phyloP scores from a whole-genome alignment of 176 grass and related monocot genomes.

The Stipa capillata region DNA sequence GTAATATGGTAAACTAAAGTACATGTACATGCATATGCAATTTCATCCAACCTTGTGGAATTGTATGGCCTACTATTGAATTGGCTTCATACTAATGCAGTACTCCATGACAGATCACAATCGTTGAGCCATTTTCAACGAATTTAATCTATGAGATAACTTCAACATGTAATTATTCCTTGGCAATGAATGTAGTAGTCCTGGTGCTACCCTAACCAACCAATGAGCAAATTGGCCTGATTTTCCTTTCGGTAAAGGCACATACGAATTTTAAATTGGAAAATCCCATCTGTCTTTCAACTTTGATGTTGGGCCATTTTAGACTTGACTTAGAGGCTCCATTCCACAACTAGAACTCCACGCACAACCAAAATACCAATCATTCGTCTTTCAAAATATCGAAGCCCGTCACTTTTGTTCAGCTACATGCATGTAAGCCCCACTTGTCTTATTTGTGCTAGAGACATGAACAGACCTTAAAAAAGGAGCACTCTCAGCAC shows the following conservation, averaged over 20 bases:
- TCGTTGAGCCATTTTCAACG: neutral
- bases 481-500: neutral
- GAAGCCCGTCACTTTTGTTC: neutral
- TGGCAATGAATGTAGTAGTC: neutral
- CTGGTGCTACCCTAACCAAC: neutral
- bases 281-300: neutral
- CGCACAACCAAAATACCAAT: neutral
- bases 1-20: too few relatives aligned
- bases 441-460: neutral
- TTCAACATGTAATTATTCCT: neutral
- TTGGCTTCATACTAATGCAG: neutral
- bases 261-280: neutral
- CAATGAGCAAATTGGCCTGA: neutral
- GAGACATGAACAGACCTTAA: neutral
- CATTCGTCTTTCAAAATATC: neutral
- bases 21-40: neutral
- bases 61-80: neutral
- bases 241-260: neutral
- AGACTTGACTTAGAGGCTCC: neutral
- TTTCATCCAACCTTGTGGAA: neutral
- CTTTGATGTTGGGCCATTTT: neutral
- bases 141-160: neutral
- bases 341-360: neutral
- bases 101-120: neutral
- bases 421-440: neutral